Conservation (phyloP, 805 yeast species). For the Suhomyces tanzawaensis region DNA sequence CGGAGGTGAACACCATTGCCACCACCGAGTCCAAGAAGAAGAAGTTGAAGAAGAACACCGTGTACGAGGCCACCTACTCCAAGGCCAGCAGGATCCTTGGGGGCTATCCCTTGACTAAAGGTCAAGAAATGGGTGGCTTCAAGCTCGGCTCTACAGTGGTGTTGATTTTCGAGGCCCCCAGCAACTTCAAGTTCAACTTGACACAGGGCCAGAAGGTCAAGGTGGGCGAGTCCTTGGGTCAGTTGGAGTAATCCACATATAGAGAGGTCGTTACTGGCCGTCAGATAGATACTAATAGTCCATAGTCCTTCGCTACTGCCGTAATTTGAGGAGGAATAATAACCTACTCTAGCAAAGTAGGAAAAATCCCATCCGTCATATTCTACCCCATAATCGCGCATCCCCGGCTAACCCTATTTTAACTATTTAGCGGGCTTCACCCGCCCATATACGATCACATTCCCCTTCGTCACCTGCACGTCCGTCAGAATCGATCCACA, state of each 20-base stretch:
- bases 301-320: no score
- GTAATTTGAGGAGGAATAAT: no score
- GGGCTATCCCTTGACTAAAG: constrained; percentile 86
- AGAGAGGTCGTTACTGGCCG: no score
- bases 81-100: constrained; percentile 73
- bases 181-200: constrained; percentile 65
- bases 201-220: constrained; percentile 73
- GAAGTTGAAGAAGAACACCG: constrained; percentile 66
- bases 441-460: no score
- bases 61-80: constrained; percentile 90
- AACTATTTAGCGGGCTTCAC: no score
- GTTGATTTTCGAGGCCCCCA: constrained; percentile 93
- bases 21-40: constrained; percentile 14
- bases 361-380: no score
- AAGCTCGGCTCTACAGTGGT: constrained; percentile 97
- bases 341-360: no score
- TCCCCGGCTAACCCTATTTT: no score
- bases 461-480: no score
- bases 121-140: constrained; percentile 97
- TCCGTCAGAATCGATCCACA: no score
- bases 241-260: not conserved
- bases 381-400: no score
- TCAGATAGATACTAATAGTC: no score
- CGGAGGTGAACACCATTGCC: constrained; percentile 13
- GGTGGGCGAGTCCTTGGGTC: constrained; percentile 81